These are phyloP conservation scores for Castanopsis chinensis DNA, from an alignment of 306 rosid genomes.

Conservation along the genomic window DNA sequence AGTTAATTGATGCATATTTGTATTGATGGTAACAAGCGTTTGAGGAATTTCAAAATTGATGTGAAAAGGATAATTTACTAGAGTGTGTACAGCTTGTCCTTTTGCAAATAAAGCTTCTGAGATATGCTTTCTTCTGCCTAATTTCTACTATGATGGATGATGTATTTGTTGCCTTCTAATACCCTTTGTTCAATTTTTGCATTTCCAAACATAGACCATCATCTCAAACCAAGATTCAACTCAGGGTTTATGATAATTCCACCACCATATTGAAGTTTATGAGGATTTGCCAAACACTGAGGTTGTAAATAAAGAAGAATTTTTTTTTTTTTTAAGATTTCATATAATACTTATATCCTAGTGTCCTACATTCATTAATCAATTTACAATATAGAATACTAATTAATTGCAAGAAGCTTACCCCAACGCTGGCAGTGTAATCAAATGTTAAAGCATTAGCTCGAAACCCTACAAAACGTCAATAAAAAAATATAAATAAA, in stretches of 20 bases:
- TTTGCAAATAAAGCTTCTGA: constrained; percentile 42
- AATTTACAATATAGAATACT: background rate
- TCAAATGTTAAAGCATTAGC: constrained; percentile 55
- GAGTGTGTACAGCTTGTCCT: constrained; percentile 52
- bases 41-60: background rate
- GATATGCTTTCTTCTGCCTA: constrained; percentile 49
- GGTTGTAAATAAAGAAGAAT: constrained; percentile 3
- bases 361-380: background rate
- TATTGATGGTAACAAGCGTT: background rate
- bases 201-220: constrained; percentile 51
- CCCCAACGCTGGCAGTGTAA: constrained; percentile 51
- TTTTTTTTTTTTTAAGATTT: background rate
- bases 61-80: constrained; percentile 29
- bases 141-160: constrained; percentile 52
- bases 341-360: background rate
- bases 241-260: constrained; percentile 77
- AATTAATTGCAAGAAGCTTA: background rate
- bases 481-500: background rate
- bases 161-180: constrained; percentile 50
- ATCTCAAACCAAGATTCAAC: constrained; percentile 52
- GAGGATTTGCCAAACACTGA: constrained; percentile 59
- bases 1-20: background rate
- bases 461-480: constrained; percentile 39
- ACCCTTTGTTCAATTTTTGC: constrained; percentile 46
- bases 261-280: constrained; percentile 60